Evolutionary conservation across 2,329 filamentous ascomycete species (phyloP).

Genomic region (Trichoderma lentiforme): DNA sequence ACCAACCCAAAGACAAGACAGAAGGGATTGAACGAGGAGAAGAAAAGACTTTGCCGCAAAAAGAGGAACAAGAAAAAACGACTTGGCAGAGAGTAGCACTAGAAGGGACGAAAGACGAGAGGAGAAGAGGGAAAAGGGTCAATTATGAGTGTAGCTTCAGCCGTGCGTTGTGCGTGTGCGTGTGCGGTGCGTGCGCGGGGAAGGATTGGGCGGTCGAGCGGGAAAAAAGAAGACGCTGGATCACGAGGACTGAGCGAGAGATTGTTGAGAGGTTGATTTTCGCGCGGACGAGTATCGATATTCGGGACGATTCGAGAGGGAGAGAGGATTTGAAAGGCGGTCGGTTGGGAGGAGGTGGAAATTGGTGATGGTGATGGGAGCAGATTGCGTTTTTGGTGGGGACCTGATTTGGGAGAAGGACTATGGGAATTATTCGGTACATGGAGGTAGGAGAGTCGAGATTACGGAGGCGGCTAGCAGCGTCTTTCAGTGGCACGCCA

Average conservation of each 20-base stretch:
- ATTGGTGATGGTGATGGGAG: constrained; percentile 14
- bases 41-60: not conserved
- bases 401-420: not conserved
- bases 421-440: not conserved
- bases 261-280: not conserved
- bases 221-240: constrained; percentile 1
- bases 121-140: not conserved
- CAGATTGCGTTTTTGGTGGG: constrained; percentile 13
- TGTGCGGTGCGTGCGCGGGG: not conserved
- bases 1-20: not conserved
- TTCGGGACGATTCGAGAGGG: not conserved
- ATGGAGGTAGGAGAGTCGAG: not conserved
- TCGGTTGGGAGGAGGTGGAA: constrained; percentile 9
- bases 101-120: not conserved
- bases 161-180: constrained; percentile 2
- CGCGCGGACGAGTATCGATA: not conserved
- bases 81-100: not conserved
- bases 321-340: not conserved
- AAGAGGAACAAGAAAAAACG: not conserved
- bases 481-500: not conserved
- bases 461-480: not conserved
- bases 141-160: not conserved
- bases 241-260: not conserved
- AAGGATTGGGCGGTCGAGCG: constrained; percentile 8
- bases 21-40: not conserved